These are phyloP conservation scores for Sanghuangporus baumii DNA, from an alignment of 1,284 basidiomycete species.

Conservation along the genomic window DNA sequence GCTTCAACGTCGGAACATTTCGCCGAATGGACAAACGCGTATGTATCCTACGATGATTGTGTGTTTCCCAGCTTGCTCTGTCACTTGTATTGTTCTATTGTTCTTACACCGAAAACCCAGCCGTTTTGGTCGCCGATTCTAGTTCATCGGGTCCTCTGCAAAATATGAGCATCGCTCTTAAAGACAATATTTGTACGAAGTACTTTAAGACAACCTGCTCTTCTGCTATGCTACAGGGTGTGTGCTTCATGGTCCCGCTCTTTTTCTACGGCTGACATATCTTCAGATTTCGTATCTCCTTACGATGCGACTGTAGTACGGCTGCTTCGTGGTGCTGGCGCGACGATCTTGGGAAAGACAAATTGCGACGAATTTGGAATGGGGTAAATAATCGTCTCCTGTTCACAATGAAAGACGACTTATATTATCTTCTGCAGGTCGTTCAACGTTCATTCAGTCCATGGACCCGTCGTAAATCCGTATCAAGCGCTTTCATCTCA, in stretches of 20 bases:
- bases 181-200: conserved; percentile 81
- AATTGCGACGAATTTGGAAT: conserved; percentile 99
- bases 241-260: conserved; percentile 40
- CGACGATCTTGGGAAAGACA: conserved; percentile 78
- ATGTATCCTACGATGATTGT: conserved; percentile 10
- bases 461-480: conserved; percentile 81
- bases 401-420: not conserved
- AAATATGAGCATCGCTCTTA: conserved; percentile 57
- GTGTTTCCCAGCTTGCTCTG: not conserved
- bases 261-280: conserved; percentile 42
- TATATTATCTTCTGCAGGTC: conserved; percentile 45
- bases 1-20: not conserved
- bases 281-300: conserved; percentile 62
- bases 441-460: conserved; percentile 60
- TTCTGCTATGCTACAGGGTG: conserved; percentile 68
- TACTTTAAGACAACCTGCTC: conserved; percentile 74
- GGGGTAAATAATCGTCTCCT: conserved; percentile 56
- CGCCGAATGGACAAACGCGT: conserved; percentile 7
- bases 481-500: conserved; percentile 27
- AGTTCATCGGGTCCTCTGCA: conserved; percentile 26
- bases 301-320: conserved; percentile 86
- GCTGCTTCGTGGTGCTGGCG: conserved; percentile 61
- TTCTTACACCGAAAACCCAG: conserved; percentile 4
- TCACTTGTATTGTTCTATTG: not conserved
- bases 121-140: conserved; percentile 8